Conservation (phyloP, 2,329 filamentous ascomycete genomes). For the Pestalotiopsis sp. region DNA sequence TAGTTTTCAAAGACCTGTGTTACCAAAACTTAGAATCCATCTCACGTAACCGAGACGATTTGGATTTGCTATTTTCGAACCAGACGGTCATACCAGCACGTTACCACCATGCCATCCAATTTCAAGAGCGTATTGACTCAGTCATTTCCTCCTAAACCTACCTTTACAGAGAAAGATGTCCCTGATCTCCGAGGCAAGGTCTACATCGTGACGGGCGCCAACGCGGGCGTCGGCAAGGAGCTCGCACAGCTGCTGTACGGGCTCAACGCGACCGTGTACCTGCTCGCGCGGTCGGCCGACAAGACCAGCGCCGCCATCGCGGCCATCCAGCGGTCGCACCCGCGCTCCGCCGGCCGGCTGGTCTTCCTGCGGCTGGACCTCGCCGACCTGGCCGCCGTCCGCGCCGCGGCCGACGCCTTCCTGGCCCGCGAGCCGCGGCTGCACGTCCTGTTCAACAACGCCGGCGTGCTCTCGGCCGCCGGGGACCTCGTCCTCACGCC, state of each 20-base stretch:
- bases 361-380: background rate
- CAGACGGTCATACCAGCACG: too few relatives aligned
- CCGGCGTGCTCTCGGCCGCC: background rate
- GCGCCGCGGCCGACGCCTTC: background rate
- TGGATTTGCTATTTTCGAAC: too few relatives aligned
- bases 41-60: too few relatives aligned
- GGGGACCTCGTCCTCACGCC: background rate
- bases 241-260: constrained; percentile 40
- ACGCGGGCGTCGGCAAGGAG: constrained; percentile 41
- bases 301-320: background rate
- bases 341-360: background rate
- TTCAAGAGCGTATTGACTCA: background rate
- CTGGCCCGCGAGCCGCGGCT: background rate
- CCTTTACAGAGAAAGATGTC: constrained; percentile 19
- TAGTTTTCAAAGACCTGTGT: too few relatives aligned
- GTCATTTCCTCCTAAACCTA: background rate
- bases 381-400: background rate
- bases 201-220: constrained; percentile 14
- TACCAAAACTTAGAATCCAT: too few relatives aligned
- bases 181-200: constrained; percentile 20
- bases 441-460: background rate
- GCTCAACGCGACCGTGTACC: constrained; percentile 45
- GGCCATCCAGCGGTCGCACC: background rate
- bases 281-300: constrained; percentile 36
- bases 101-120: too few relatives aligned